These are phyloP conservation scores for Orobanche coerulescens DNA, from an alignment of 257 asterid species.

Conservation along the genomic window DNA sequence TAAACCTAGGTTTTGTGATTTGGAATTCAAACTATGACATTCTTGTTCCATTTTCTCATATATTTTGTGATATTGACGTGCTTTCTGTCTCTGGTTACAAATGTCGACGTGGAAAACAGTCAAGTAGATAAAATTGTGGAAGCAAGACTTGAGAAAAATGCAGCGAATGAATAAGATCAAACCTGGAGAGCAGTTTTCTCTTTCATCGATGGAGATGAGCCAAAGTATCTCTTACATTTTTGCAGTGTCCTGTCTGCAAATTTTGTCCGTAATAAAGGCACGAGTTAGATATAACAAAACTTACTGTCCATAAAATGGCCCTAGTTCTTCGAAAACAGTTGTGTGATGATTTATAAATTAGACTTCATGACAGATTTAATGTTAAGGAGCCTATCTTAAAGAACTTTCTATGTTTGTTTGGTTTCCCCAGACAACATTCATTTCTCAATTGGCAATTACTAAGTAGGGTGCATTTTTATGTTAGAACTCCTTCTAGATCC, in stretches of 20 bases:
- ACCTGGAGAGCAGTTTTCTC: background rate
- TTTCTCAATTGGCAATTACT: background rate
- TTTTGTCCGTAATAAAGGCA: background rate
- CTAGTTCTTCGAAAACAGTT: background rate
- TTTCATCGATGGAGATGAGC: constrained; percentile 12
- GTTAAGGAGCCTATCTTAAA: background rate
- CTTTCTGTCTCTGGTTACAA: background rate
- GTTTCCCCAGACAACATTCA: background rate
- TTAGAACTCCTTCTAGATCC: background rate
- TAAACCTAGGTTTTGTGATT: background rate
- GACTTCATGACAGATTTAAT: background rate
- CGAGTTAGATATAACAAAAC: background rate
- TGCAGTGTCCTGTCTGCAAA: background rate
- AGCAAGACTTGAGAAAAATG: background rate
- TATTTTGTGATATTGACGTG: background rate
- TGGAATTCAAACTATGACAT: background rate
- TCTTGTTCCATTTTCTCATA: background rate
- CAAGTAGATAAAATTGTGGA: background rate
- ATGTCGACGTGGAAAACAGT: background rate
- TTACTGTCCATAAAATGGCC: background rate
- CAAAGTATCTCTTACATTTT: background rate
- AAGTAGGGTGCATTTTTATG: background rate
- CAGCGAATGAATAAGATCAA: background rate
- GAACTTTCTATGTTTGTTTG: background rate
- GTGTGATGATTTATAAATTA: constrained; percentile 1